Percentiles rank a stretch among this genome's conserved stretches.
Evolutionary conservation across 495 filamentous ascomycete species (phyloP).

Genomic region (Penicillium robsamsonii): DNA sequence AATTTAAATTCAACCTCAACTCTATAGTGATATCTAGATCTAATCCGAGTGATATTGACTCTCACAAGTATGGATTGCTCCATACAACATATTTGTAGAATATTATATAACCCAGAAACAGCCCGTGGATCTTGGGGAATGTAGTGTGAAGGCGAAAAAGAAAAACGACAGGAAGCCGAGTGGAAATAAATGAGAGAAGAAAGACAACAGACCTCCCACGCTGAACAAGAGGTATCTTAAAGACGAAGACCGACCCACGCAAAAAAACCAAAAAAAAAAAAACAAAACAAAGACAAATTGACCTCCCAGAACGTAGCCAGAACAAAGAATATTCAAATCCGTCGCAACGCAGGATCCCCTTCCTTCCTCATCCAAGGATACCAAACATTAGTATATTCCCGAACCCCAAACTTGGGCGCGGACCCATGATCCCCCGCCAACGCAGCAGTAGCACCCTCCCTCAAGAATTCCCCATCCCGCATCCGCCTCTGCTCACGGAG

Average conservation of each 20-base stretch:
- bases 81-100: conserved; percentile 1
- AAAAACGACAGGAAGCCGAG: conserved; percentile 1
- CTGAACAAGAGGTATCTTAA: conserved; percentile 13
- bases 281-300: conserved; percentile 4
- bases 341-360: neutral
- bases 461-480: conserved; percentile 46
- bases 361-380: conserved; percentile 16
- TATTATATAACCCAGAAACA: neutral
- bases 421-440: neutral
- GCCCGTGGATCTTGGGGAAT: neutral
- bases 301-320: neutral
- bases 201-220: conserved; percentile 11
- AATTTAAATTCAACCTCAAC: neutral
- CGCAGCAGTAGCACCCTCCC: conserved; percentile 22
- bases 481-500: conserved; percentile 45
- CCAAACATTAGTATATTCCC: conserved; percentile 10
- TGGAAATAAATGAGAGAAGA: conserved; percentile 7
- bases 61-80: conserved; percentile 5
- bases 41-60: neutral
- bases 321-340: neutral
- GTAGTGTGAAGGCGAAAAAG: neutral
- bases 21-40: neutral
- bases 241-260: conserved; percentile 12
- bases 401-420: conserved; percentile 9
- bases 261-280: no score